Base-by-base conservation (phyloP, 2,329 filamentous ascomycete genomes). In the Botryotinia calthae region DNA sequence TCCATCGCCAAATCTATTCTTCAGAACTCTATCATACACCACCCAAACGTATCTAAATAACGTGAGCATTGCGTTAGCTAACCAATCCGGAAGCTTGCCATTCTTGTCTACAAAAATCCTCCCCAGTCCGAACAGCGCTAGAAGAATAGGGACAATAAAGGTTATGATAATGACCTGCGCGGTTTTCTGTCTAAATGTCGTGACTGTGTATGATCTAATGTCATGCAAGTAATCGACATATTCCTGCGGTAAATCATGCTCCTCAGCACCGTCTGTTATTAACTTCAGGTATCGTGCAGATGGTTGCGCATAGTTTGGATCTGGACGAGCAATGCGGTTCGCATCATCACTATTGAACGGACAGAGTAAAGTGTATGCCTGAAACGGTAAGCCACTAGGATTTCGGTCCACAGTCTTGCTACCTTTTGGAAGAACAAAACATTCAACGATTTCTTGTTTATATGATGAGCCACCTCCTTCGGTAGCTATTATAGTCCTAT, bases 381-480 rank as follows among this genome's bases (percentile, higher is more conserved):
- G 87, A 84, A 98, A 97, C 0, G 92, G 86, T 61, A 82, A 84
- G 0, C 90, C 86, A 0, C 84, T 82, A 1, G 93, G 92, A 66
- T 85, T 84, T 71, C 90, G 85, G 0, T 93, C 91, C 0, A 96
- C 87, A 0, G 86, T 84, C 18, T 87, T 80, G 6, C 85, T 83
- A 20, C 84, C 82, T 1, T 86, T 83, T 0, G 89, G 85, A 14
- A 98, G 87, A 0, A 90, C 86, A 75, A 93, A 85, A 82, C 95
- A 98, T 42, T 91, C 89, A 20, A 97, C 90, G 0, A 93, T 80
- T 18, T 97, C 89, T 80, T 98, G 94, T 72, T 91, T 85, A 84
- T 99, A 99, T n/a, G 90, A 87, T 3, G 90, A 84, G 28, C 95
- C 95, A 46, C 93, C 95, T 69, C 95, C 95, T 81, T 99, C 96